Evolutionary conservation across 768 basidiomycete genomes (phyloP).

Genomic region (Mycena venus): DNA sequence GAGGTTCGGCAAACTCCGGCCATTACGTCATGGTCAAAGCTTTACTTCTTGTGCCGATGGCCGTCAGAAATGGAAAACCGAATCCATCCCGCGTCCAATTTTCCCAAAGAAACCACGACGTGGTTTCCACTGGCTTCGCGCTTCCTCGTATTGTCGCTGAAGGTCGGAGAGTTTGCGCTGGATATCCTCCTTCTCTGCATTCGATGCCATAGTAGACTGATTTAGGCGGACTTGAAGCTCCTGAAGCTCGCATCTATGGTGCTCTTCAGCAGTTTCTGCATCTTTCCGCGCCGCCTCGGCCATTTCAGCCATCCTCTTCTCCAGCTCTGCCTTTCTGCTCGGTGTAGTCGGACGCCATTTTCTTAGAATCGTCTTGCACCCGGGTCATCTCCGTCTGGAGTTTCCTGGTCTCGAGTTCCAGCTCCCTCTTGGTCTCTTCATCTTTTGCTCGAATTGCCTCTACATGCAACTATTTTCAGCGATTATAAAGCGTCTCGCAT

Average conservation of each 20-base stretch:
- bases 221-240: conserved; percentile 32
- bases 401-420: conserved; percentile 58
- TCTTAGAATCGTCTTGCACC: conserved; percentile 54
- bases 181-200: conserved; percentile 32
- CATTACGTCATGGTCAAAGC: too few species aligned
- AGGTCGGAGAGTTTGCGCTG: conserved; percentile 28
- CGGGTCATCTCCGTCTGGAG: conserved; percentile 59
- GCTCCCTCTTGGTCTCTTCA: conserved; percentile 59
- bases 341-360: conserved; percentile 54
- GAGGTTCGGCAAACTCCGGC: too few species aligned
- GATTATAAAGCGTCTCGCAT: background rate
- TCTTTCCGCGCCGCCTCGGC: conserved; percentile 34
- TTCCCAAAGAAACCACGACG: conserved; percentile 36
- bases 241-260: conserved; percentile 34
- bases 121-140: background rate
- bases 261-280: conserved; percentile 21
- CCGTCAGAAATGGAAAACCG: conserved; percentile 25
- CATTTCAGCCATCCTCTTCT: conserved; percentile 44
- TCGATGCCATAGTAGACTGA: conserved; percentile 11
- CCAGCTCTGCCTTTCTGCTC: conserved; percentile 50
- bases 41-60: too few species aligned
- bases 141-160: conserved; percentile 18
- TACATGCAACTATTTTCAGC: conserved; percentile 13
- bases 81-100: conserved; percentile 37
- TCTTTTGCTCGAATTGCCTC: conserved; percentile 58